Evolutionary conservation across 352 stramenopile genomes (phyloP), one percentile per base, ranked within the genome.

Genomic region (Aphanomyces astaci): DNA sequence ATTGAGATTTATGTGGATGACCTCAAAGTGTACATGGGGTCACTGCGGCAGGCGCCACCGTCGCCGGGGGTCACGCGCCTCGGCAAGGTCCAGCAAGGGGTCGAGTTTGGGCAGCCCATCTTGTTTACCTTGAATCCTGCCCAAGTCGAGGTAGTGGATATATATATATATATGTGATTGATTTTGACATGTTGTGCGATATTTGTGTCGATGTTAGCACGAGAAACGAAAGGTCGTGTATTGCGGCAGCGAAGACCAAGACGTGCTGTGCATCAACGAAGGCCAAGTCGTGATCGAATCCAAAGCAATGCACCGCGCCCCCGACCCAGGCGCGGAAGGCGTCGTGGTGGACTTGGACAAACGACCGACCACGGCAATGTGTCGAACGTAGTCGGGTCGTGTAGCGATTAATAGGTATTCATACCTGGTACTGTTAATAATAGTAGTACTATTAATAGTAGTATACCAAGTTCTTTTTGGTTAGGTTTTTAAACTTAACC

Each of bases 221-320:
- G 84, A 92, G 39, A 91, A 91, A 56, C 66, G 81, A 2, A 77
- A 76, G 28, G 69, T 92, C 7, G 69, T 77, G 11, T 94, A 93
- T 48, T 94, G 86, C 33, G 86, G 86, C 0, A 51, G 51, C 0
- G 84, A 93, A 57, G 82, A 92, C 52, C 89, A 96, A 70, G 88
- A 96, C 39, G 88, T 96, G 13, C 69, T 96, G 5, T 90, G 82
- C 32, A 96, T 96, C 64, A 95, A 96, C 54, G 89, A 96, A 66
- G 82, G 86, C 1, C 85, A 95, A 71, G 86, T 96, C 25, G 86
- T 94, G 57, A 76, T 92, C 33, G 82, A 91, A 54, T 91, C 82
- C 0, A 86, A 82, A 52, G 76, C 77, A 11, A 94, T 94, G 86
- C 88, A 94, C 57, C 75, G 81, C 0, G 82, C 86, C 22, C 84